Conservation (phyloP, 345 rosid species). For the Gossypium stocksii region DNA sequence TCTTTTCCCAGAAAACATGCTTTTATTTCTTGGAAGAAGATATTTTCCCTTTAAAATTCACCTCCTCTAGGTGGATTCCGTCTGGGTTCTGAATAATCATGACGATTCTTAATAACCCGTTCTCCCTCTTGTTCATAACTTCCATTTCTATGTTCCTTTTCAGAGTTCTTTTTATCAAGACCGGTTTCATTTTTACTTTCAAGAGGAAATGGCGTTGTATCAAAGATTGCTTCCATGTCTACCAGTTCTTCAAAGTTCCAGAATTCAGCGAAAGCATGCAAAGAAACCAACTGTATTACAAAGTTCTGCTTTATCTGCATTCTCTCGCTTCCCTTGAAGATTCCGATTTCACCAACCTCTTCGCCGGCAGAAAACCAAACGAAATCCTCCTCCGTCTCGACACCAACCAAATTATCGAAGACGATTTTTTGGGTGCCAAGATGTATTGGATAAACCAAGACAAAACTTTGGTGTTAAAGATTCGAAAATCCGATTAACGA, state of each 20-base stretch:
- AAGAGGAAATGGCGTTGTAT: slow-evolving; percentile 49
- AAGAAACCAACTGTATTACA: slow-evolving; percentile 54
- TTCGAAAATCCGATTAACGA: slow-evolving; percentile 72
- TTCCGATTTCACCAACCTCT: slow-evolving; percentile 74
- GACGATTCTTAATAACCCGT: slow-evolving; percentile 30
- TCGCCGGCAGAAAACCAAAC: slow-evolving; percentile 54
- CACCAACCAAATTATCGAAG: slow-evolving; percentile 60
- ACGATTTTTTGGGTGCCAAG: slow-evolving; percentile 69
- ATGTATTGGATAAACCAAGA: slow-evolving; percentile 63
- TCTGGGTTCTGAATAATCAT: slow-evolving; percentile 12
- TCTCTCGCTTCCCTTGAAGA: slow-evolving; percentile 67
- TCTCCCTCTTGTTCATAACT: slow-evolving; percentile 20
- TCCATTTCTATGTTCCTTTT: slow-evolving; percentile 22
- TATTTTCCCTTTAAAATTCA: neutral
- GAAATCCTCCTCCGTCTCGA: slow-evolving; percentile 68
- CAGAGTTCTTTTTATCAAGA: slow-evolving; percentile 47
- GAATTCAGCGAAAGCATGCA: slow-evolving; percentile 59
- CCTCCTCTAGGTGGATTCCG: neutral
- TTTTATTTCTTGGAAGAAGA: neutral
- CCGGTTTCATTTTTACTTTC: slow-evolving; percentile 46
- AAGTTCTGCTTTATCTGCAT: slow-evolving; percentile 48
- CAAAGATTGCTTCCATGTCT: slow-evolving; percentile 49
- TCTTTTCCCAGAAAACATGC: neutral
- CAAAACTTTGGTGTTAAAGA: slow-evolving; percentile 50
- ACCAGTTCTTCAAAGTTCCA: slow-evolving; percentile 68